phyloP scores from a whole-genome alignment of 2,329 filamentous ascomycete species.

The Myriosclerotinia duriaeana region DNA sequence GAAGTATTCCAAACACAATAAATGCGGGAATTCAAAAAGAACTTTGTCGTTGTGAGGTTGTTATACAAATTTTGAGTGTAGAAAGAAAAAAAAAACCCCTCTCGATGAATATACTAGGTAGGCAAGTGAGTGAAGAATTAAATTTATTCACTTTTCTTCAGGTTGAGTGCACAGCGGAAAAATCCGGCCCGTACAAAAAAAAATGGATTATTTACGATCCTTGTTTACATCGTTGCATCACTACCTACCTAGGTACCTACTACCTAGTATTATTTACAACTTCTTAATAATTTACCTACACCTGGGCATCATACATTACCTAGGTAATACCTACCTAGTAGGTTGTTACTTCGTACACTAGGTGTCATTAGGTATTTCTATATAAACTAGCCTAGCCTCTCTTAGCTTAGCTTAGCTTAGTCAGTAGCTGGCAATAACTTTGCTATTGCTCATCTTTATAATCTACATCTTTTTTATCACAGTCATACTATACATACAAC shows the following conservation, averaged over 20 bases:
- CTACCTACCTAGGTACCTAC: background rate
- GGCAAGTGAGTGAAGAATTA: conserved; percentile 15
- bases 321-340: too few relatives aligned
- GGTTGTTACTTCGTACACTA: too few relatives aligned
- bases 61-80: conserved; percentile 10
- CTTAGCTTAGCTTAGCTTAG: too few relatives aligned
- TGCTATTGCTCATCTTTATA: too few relatives aligned
- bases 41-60: conserved; percentile 9
- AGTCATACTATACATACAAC: too few relatives aligned
- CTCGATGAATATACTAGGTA: background rate
- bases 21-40: conserved; percentile 14
- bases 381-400: too few relatives aligned
- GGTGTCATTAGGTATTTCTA: background rate
- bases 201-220: background rate
- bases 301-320: too few relatives aligned
- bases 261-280: too few relatives aligned
- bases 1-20: conserved; percentile 6
- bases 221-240: conserved; percentile 11
- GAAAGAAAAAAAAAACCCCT: conserved; percentile 1
- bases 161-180: conserved; percentile 2
- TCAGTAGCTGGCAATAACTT: too few relatives aligned
- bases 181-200: conserved; percentile 8
- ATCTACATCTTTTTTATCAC: too few relatives aligned
- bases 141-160: conserved; percentile 13
- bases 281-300: conserved; percentile 6